These are phyloP conservation scores for Lactifluus volemus DNA, from an alignment of 768 basidiomycete genomes.

Conservation along the genomic window DNA sequence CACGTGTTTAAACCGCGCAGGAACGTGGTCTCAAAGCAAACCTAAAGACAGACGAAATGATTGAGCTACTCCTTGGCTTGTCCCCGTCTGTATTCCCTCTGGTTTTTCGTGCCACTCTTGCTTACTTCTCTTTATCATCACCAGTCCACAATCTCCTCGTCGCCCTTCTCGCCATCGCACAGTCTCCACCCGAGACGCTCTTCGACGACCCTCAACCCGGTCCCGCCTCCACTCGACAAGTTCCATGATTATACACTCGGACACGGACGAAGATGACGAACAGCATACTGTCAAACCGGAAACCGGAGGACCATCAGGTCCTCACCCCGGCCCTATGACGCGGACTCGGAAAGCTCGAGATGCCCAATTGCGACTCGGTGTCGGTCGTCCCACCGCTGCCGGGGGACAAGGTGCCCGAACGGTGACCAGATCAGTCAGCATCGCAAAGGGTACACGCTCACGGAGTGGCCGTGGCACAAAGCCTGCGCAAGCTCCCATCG, in stretches of 20 bases:
- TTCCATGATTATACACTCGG: slow-evolving; percentile 19
- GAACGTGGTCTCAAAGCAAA: slow-evolving; percentile 78
- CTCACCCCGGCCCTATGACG: slow-evolving; percentile 25
- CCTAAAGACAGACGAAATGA: slow-evolving; percentile 70
- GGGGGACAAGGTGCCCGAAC: slow-evolving; percentile 61
- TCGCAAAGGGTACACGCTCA: slow-evolving; percentile 40
- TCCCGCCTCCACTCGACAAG: slow-evolving; percentile 18
- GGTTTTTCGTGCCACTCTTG: neutral
- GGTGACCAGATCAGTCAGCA: slow-evolving; percentile 49
- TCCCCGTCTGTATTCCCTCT: slow-evolving; percentile 3
- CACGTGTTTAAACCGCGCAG: slow-evolving; percentile 29
- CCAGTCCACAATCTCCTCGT: slow-evolving; percentile 9
- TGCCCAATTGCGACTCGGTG: slow-evolving; percentile 58
- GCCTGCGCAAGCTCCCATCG: slow-evolving; percentile 51
- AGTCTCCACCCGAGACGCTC: slow-evolving; percentile 2
- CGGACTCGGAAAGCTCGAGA: slow-evolving; percentile 67
- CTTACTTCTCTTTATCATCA: slow-evolving; percentile 20
- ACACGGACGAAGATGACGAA: slow-evolving; percentile 17
- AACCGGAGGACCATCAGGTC: slow-evolving; percentile 21
- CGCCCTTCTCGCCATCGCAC: slow-evolving; percentile 12
- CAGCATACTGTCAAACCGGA: slow-evolving; percentile 22
- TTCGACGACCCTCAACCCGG: slow-evolving; percentile 8
- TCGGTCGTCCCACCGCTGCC: slow-evolving; percentile 57
- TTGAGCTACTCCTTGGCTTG: slow-evolving; percentile 60
- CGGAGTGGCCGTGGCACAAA: slow-evolving; percentile 44